Percentiles rank a stretch among this genome's conserved stretches.
Evolutionary conservation across 1,284 basidiomycete genomes (phyloP).

Genomic region (Malassezia arunalokei): DNA sequence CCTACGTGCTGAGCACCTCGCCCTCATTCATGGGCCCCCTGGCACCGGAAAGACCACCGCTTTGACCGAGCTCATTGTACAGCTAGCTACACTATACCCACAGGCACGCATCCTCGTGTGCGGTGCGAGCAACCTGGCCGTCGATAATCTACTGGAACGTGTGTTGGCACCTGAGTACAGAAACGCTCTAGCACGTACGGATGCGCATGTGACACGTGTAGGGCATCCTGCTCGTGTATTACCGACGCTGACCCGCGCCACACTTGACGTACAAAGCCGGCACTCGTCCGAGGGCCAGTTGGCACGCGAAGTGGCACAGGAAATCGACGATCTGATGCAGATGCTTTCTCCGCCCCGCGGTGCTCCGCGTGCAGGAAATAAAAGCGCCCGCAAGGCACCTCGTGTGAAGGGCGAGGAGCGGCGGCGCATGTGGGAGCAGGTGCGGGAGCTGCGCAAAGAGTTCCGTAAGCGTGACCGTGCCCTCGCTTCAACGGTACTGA

Average conservation of each 20-base stretch:
- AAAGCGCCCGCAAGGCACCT: conserved; percentile 22
- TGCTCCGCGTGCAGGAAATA: conserved; percentile 29
- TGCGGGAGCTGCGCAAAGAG: conserved; percentile 80
- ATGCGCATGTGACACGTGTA: conserved; percentile 26
- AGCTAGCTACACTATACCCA: conserved; percentile 21
- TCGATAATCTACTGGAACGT: conserved; percentile 50
- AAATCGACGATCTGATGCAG: conserved; percentile 20
- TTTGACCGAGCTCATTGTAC: conserved; percentile 49
- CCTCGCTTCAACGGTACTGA: conserved; percentile 66
- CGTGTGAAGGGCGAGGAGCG: conserved; percentile 58
- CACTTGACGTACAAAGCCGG: conserved; percentile 74
- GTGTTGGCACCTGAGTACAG: conserved; percentile 19
- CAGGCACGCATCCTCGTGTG: conserved; percentile 59
- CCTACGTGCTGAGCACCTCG: conserved; percentile 60
- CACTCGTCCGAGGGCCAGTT: conserved; percentile 29
- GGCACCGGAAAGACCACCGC: conserved; percentile 49
- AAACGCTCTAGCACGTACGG: conserved; percentile 21
- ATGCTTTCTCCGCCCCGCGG: conserved; percentile 15
- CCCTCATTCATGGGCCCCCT: conserved; percentile 92
- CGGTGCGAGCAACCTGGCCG: conserved; percentile 78
- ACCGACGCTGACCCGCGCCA: conserved; percentile 61
- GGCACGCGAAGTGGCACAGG: conserved; percentile 29
- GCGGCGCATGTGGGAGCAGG: conserved; percentile 79
- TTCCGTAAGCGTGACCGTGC: conserved; percentile 75
- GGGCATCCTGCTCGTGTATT: conserved; percentile 75